Evolutionary conservation across 306 rosid genomes (phyloP).

Genomic region (Bauhinia variegata): DNA sequence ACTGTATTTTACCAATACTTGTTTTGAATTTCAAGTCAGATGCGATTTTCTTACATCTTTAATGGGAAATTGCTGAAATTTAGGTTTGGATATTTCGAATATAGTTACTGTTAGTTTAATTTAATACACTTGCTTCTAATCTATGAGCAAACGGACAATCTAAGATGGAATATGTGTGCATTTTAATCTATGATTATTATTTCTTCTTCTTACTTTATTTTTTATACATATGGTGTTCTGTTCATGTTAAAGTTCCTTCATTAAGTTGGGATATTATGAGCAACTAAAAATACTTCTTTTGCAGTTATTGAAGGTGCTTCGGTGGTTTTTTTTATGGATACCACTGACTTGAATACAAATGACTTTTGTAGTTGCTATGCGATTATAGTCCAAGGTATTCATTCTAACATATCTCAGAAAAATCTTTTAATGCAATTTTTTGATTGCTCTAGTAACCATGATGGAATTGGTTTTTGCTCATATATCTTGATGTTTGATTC

Average conservation of each 20-base stretch:
- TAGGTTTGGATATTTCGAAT: not conserved
- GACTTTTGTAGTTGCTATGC: constrained; percentile 61
- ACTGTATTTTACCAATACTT: not conserved
- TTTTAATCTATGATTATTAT: not conserved
- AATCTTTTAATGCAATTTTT: constrained; percentile 4
- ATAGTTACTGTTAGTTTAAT: not conserved
- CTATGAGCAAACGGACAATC: not conserved
- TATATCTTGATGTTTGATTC: constrained; percentile 38
- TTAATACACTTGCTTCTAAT: not conserved
- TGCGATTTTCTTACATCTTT: not conserved
- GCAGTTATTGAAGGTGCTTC: constrained; percentile 81
- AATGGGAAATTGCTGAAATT: not conserved
- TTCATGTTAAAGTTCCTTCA: not conserved
- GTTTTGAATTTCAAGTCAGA: not conserved
- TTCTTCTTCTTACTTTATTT: not conserved
- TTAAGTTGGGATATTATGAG: constrained; percentile 31
- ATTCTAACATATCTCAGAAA: constrained; percentile 1
- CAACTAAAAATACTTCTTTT: constrained; percentile 33
- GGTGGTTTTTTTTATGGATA: constrained; percentile 76
- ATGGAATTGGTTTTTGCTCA: constrained; percentile 30
- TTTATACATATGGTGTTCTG: not conserved
- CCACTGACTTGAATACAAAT: constrained; percentile 41
- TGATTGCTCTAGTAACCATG: not conserved
- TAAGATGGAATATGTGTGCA: too few species aligned
- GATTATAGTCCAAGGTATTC: constrained; percentile 75